Conservation (phyloP, 805 yeast species). For the Cyberlindnera subsufficiens region DNA sequence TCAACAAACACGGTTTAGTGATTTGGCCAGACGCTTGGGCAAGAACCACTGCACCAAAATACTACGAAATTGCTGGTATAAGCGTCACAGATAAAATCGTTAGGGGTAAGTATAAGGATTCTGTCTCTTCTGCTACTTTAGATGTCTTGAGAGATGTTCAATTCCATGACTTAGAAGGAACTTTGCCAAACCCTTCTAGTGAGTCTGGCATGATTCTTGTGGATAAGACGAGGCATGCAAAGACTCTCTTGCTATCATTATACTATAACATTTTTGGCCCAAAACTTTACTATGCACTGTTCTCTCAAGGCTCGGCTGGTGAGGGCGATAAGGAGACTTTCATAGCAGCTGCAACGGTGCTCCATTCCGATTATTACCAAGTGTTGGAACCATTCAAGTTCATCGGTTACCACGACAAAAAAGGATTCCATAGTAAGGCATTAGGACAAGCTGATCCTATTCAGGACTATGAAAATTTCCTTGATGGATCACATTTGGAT, state of each 20-base stretch:
- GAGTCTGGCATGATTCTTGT: conserved; percentile 60
- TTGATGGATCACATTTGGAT: conserved; percentile 14
- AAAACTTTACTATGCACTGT: conserved; percentile 49
- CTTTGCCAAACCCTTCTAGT: conserved; percentile 57
- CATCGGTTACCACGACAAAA: conserved; percentile 28
- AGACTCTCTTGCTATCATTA: conserved; percentile 45
- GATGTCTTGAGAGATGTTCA: conserved; percentile 26
- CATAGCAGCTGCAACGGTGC: conserved; percentile 53
- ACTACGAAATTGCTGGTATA: conserved; percentile 44
- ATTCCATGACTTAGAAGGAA: conserved; percentile 50
- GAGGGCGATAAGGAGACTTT: conserved; percentile 71
- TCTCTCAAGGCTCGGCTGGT: conserved; percentile 68
- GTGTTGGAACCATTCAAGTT: conserved; percentile 29
- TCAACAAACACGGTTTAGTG: conserved; percentile 37
- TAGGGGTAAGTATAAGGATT: conserved; percentile 28
- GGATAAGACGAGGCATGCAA: conserved; percentile 47
- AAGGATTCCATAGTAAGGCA: conserved; percentile 31
- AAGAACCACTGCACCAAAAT: conserved; percentile 57
- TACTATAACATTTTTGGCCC: conserved; percentile 62
- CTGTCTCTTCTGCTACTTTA: neutral
- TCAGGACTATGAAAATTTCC: conserved; percentile 22
- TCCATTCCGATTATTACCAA: conserved; percentile 42
- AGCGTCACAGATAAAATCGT: conserved; percentile 30
- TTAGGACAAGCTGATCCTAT: conserved; percentile 37
- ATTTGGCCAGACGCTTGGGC: conserved; percentile 73